Percentiles rank a stretch among this genome's conserved stretches.
phyloP scores from a whole-genome alignment of 2,329 filamentous ascomycete species.

The Teratosphaeria viscida region DNA sequence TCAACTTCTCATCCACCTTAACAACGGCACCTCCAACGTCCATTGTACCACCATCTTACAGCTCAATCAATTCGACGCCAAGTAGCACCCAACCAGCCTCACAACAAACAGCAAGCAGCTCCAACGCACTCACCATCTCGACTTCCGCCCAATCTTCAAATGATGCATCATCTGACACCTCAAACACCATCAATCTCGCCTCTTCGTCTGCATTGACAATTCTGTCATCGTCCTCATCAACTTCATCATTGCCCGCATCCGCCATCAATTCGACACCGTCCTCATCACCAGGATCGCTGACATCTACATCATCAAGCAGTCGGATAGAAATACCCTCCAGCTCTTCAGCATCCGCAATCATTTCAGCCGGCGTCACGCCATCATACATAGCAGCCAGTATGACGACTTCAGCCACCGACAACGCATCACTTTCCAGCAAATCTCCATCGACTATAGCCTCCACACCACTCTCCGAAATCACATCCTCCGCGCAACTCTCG shows the following conservation, averaged over 20 bases:
- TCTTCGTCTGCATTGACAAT: too few species aligned
- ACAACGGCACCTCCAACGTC: not conserved
- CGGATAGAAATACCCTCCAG: not conserved
- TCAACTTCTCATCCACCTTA: not conserved
- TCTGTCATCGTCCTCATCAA: not conserved
- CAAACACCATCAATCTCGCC: too few species aligned
- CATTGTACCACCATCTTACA: not conserved
- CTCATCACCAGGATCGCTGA: not conserved
- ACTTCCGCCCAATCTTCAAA: too few species aligned
- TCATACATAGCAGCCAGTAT: not conserved
- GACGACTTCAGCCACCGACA: not conserved
- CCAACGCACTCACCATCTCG: too few species aligned
- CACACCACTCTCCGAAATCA: not conserved
- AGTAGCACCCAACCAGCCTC: not conserved
- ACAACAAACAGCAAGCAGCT: too few species aligned
- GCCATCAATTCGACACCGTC: not conserved
- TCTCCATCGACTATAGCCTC: not conserved
- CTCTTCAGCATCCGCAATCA: not conserved
- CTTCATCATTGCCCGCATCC: not conserved
- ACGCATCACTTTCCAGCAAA: not conserved
- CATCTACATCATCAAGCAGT: not conserved
- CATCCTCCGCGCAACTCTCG: not conserved
- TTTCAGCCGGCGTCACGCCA: not conserved
- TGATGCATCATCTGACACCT: too few species aligned
- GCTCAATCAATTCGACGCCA: not conserved